Percentiles rank a stretch among this genome's conserved stretches.
Conservation (phyloP, 139 green algal genomes). For the Chlorella ohadii region DNA sequence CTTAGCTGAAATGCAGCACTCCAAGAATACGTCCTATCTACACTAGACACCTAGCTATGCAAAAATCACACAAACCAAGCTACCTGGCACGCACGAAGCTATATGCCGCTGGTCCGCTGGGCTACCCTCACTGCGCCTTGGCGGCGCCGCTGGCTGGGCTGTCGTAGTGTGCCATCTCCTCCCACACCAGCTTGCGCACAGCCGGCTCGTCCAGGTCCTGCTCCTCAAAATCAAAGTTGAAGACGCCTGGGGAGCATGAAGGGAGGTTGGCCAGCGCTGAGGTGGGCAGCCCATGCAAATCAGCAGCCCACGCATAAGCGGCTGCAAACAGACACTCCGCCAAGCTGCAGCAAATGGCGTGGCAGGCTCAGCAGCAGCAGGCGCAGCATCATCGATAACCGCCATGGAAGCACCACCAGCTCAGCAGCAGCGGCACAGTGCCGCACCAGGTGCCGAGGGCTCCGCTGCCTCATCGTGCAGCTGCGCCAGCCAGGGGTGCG, state of each 20-base stretch:
- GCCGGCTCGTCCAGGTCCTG: conserved; percentile 77
- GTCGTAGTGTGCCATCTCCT: conserved; percentile 82
- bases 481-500: conserved; percentile 89
- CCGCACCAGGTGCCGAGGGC: conserved; percentile 62
- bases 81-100: no score
- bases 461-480: conserved; percentile 87
- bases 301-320: background rate
- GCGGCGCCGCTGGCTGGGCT: no score
- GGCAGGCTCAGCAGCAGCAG: background rate
- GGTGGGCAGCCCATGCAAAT: background rate
- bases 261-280: background rate
- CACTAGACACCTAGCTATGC: no score
- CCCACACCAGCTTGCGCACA: conserved; percentile 77
- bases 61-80: no score
- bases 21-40: no score
- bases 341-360: background rate
- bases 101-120: no score
- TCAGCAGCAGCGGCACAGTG: background rate
- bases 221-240: conserved; percentile 94
- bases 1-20: no score
- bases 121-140: no score
- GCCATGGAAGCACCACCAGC: background rate
- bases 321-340: background rate
- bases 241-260: conserved; percentile 56
- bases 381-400: background rate